These are phyloP conservation scores for Danielozyma ontarioensis DNA, from an alignment of 805 yeast species.

Conservation along the genomic window DNA sequence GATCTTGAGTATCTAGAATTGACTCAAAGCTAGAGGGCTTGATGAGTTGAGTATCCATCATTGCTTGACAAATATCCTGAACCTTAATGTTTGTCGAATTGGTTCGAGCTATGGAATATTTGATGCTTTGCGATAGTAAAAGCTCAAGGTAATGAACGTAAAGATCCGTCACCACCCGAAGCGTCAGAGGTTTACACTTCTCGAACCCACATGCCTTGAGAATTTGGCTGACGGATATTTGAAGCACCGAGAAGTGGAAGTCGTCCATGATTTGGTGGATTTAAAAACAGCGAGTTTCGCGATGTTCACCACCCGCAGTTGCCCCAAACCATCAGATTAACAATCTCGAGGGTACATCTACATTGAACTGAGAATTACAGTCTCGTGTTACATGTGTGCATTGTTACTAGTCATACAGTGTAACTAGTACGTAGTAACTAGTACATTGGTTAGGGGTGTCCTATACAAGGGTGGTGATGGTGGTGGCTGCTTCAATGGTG, in stretches of 20 bases:
- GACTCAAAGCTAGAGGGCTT: conserved; percentile 43
- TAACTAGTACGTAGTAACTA: too few species aligned
- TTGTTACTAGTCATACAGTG: too few species aligned
- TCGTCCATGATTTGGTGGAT: conserved; percentile 27
- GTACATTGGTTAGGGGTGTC: too few species aligned
- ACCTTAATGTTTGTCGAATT: conserved; percentile 40
- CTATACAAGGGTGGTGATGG: too few species aligned
- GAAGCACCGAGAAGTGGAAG: conserved; percentile 31
- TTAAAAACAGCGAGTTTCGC: too few species aligned
- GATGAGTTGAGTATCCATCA: conserved; percentile 57
- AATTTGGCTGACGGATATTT: conserved; percentile 46
- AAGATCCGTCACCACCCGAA: conserved; percentile 76
- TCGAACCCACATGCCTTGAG: conserved; percentile 83
- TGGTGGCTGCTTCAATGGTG: too few species aligned
- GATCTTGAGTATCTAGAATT: conserved; percentile 42
- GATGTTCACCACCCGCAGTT: too few species aligned
- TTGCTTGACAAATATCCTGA: conserved; percentile 69
- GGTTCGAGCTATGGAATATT: conserved; percentile 42
- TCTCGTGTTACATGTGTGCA: too few species aligned
- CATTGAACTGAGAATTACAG: too few species aligned
- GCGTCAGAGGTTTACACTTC: conserved; percentile 60
- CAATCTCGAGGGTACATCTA: too few species aligned
- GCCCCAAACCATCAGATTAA: too few species aligned
- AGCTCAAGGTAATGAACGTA: conserved; percentile 58
- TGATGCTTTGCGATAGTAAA: conserved; percentile 45